phyloP scores from a whole-genome alignment of 1,284 basidiomycete species.

The Cryptococcus floricola region DNA sequence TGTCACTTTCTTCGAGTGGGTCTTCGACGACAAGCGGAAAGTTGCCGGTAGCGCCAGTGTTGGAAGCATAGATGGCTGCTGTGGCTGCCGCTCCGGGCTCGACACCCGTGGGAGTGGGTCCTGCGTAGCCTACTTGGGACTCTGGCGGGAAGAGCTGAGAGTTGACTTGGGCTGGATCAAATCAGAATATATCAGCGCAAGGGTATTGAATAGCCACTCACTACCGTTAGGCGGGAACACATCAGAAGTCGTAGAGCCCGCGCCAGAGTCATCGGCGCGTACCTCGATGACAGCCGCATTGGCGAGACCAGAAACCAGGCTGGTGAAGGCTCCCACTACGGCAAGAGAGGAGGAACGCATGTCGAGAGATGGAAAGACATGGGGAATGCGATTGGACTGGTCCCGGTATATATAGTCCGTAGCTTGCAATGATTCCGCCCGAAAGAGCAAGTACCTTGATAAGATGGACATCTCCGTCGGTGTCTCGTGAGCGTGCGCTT shows the following conservation, averaged over 20 bases:
- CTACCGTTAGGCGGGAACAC: slow-evolving; percentile 35
- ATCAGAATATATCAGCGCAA: not conserved
- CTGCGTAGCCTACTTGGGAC: slow-evolving; percentile 53
- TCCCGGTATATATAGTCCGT: too few relatives aligned
- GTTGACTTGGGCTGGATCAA: slow-evolving; percentile 22
- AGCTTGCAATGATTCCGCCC: too few relatives aligned
- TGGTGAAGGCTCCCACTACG: slow-evolving; percentile 6
- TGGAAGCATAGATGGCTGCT: slow-evolving; percentile 50
- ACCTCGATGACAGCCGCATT: slow-evolving; percentile 23
- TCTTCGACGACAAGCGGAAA: slow-evolving; percentile 48
- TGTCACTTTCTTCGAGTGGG: slow-evolving; percentile 8
- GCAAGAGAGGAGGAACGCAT: too few relatives aligned
- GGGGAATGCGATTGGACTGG: too few relatives aligned
- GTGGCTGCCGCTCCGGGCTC: slow-evolving; percentile 55
- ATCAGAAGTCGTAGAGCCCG: slow-evolving; percentile 29
- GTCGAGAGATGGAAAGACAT: too few relatives aligned
- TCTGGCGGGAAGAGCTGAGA: slow-evolving; percentile 50
- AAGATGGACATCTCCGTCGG: too few relatives aligned
- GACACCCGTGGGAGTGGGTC: slow-evolving; percentile 54
- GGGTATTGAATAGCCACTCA: slow-evolving; percentile 9
- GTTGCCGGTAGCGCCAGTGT: slow-evolving; percentile 48
- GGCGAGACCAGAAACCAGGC: slow-evolving; percentile 23
- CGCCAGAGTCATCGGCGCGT: slow-evolving; percentile 15
- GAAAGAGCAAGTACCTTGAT: too few relatives aligned
- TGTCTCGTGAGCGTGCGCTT: too few relatives aligned